phyloP scores from a whole-genome alignment of 371 early-diverging fungal genomes.

The Basidiobolus heterosporus region DNA sequence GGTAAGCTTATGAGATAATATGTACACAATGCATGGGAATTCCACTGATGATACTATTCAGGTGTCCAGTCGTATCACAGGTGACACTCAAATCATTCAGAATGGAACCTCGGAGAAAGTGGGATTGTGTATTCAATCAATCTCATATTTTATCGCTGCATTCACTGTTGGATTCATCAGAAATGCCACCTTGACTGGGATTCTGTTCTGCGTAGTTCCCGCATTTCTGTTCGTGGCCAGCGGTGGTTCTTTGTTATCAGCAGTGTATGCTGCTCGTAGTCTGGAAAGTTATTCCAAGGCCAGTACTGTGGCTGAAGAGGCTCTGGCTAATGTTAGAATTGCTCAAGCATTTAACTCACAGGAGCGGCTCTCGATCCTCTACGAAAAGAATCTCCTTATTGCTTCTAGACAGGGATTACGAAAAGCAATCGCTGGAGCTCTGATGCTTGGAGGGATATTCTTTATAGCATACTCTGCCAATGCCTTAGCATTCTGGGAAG shows the following conservation, averaged over 20 bases:
- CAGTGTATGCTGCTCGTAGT: constrained; percentile 20
- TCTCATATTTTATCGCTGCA: constrained; percentile 67
- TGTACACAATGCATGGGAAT: no score
- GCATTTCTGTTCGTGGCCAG: constrained; percentile 12
- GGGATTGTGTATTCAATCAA: constrained; percentile 45
- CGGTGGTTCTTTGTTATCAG: constrained; percentile 33
- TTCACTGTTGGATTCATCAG: constrained; percentile 71
- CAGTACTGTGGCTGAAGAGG: constrained; percentile 60
- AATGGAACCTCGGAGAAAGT: constrained; percentile 81
- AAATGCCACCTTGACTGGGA: constrained; percentile 74
- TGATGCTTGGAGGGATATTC: constrained; percentile 27
- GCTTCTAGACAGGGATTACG: constrained; percentile 35
- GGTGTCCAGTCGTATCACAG: constrained; percentile 47
- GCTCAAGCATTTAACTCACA: constrained; percentile 72
- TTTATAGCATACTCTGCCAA: constrained; percentile 37
- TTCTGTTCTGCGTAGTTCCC: constrained; percentile 23
- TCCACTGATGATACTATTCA: constrained; percentile 23
- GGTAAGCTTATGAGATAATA: no score
- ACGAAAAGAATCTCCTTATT: constrained; percentile 26
- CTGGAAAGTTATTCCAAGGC: constrained; percentile 51
- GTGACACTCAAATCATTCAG: constrained; percentile 61
- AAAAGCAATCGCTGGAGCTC: constrained; percentile 26
- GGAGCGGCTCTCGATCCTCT: constrained; percentile 41
- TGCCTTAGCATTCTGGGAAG: constrained; percentile 45
- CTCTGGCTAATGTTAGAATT: constrained; percentile 69